These are phyloP conservation scores for Auricularia cornea DNA, from an alignment of 768 basidiomycete species.

Conservation along the genomic window DNA sequence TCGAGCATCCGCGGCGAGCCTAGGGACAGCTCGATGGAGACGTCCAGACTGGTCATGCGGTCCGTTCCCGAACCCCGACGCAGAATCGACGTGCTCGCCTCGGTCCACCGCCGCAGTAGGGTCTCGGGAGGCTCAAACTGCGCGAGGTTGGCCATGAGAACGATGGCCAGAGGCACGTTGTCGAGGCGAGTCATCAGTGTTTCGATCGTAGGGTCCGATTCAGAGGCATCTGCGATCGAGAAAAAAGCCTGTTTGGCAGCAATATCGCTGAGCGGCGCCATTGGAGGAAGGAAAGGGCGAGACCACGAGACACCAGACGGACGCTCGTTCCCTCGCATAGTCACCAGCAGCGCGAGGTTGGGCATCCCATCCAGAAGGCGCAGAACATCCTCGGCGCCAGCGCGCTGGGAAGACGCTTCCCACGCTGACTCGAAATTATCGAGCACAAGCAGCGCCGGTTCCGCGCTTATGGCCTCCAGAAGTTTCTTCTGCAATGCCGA, in stretches of 20 bases:
- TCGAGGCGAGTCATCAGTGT: no score
- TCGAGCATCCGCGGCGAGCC: slow-evolving; percentile 18
- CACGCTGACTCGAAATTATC: background rate
- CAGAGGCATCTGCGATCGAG: no score
- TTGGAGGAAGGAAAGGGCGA: background rate
- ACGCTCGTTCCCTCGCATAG: background rate
- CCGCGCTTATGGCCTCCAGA: slow-evolving; percentile 1
- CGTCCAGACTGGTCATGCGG: slow-evolving; percentile 22
- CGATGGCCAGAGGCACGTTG: no score
- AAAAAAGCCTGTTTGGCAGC: no score
- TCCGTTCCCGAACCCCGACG: slow-evolving; percentile 9
- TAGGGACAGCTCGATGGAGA: slow-evolving; percentile 24
- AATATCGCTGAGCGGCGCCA: no score
- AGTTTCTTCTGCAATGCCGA: background rate
- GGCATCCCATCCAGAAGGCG: background rate
- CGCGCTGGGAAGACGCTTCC: background rate
- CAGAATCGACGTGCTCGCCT: no score
- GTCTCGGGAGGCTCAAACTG: no score
- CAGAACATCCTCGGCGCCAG: background rate
- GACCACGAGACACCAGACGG: background rate
- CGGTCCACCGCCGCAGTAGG: no score
- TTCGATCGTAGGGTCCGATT: no score
- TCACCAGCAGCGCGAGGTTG: background rate
- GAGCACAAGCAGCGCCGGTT: slow-evolving; percentile 7
- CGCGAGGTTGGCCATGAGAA: no score